Evolutionary conservation across 176 grass and related monocot species (phyloP), one percentile per base, ranked within the genome.

Genomic region (Neostapfia colusana): DNA sequence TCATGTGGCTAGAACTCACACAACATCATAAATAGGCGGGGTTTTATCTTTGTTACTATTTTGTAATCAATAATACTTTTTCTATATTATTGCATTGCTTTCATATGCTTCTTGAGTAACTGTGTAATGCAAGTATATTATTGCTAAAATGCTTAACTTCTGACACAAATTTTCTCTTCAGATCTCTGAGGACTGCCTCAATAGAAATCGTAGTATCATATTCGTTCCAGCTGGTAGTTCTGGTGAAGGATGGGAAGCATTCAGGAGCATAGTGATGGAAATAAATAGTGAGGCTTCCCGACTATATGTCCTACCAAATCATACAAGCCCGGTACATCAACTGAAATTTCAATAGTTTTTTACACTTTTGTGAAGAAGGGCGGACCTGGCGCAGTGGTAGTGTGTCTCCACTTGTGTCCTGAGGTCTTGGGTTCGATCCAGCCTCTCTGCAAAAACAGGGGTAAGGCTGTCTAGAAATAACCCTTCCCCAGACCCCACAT

Each of bases 201-300:
- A 95, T 42, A 90, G 95, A 77, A 99, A 99, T 73, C 91, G 95
- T 54, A 99, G 95, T 70, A 99, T 91, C 16, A 99, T 99, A 51
- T 92, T 92, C 74, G 82, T 99, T 84, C 95, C 95, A 0, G 95
- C 95, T 63, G 91, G 95, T 67, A 99, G 89, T 83, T 88, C 95
- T 74, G 87, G 91, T 40, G 95, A 99, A 90, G 95, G 95, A 51
- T 99, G 95, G 95, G 89, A 92, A 88, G 82, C 91, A 74, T 99
- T 99, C 75, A 92, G 95, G 68, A 95, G 86, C 86, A 78, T 99
- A 60, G 78, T 99, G 46, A 51, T 91, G 43, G 95, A 99, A 66
- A 94, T 99, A 70, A 94, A 95, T 83, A 88, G 90, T 57, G 95
- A 89, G 18, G 87, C 83, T 75, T 88, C 89, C 9, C 85, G 85